Conservation (phyloP, 495 filamentous ascomycete species). For the Xylaria curta region DNA sequence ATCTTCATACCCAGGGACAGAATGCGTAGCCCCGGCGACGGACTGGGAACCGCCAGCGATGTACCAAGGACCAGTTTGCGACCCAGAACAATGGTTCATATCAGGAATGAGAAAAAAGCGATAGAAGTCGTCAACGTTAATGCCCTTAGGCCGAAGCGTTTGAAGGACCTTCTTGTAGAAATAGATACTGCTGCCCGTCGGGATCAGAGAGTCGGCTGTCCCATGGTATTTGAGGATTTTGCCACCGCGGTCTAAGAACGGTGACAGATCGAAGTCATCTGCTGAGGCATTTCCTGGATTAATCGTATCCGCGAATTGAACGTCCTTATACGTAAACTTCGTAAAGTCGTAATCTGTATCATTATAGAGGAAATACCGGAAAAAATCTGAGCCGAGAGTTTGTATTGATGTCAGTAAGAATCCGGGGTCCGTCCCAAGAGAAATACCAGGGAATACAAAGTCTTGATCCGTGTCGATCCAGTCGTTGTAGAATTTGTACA, state of each 20-base stretch:
- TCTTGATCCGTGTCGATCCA: conserved; percentile 45
- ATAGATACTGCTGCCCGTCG: conserved; percentile 47
- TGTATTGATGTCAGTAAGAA: conserved; percentile 26
- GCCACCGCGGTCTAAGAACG: conserved; percentile 53
- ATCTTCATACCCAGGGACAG: conserved; percentile 49
- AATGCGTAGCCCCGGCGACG: conserved; percentile 31
- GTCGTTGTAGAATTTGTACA: conserved; percentile 61
- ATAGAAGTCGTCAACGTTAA: conserved; percentile 43
- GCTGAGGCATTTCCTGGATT: conserved; percentile 48
- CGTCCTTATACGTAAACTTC: conserved; percentile 42
- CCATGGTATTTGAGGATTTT: conserved; percentile 66
- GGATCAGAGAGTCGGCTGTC: conserved; percentile 56
- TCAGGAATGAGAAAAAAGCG: conserved; percentile 56
- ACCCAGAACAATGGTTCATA: conserved; percentile 48
- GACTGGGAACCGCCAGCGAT: conserved; percentile 46
- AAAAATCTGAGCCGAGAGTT: conserved; percentile 44
- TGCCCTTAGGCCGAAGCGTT: conserved; percentile 36
- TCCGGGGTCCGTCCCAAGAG: conserved; percentile 30
- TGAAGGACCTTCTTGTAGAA: conserved; percentile 48
- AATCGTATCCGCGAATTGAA: conserved; percentile 41
- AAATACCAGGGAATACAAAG: conserved; percentile 36
- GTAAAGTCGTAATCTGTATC: conserved; percentile 48
- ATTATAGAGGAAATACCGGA: conserved; percentile 52
- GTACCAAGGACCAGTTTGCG: conserved; percentile 48
- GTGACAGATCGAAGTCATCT: conserved; percentile 54